Evolutionary conservation across 176 grass and related monocot species (phyloP).

Genomic region (Hordeum marinum): DNA sequence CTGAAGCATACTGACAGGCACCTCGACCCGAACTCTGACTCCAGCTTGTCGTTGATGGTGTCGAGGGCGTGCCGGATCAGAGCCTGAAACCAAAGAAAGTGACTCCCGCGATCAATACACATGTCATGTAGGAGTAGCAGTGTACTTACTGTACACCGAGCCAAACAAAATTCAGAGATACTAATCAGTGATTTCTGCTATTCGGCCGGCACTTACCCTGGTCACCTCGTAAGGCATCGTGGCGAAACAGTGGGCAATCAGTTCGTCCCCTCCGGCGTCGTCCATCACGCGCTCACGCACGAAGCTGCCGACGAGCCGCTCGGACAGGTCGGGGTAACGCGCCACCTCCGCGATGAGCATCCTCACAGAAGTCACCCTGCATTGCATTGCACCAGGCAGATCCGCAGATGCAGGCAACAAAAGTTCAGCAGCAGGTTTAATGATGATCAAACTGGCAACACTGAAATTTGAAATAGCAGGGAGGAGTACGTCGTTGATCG

Average conservation of each 20-base stretch:
- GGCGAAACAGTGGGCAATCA: constrained; percentile 12
- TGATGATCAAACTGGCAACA: too few species aligned
- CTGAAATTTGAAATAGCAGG: too few species aligned
- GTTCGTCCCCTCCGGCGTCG: not conserved
- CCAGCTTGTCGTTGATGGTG: not conserved
- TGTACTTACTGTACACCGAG: too few species aligned
- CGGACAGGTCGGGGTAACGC: not conserved
- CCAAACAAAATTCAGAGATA: not conserved
- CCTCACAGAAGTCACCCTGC: too few species aligned
- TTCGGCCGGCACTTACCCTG: not conserved
- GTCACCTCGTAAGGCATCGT: not conserved
- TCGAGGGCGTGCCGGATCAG: not conserved
- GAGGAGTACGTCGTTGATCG: too few species aligned
- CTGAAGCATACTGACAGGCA: not conserved
- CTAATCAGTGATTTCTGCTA: not conserved
- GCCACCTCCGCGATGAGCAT: not conserved
- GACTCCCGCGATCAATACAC: not conserved
- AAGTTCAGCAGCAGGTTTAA: too few species aligned
- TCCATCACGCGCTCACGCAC: not conserved
- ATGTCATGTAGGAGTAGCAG: not conserved
- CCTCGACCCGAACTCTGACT: not conserved
- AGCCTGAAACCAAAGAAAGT: not conserved
- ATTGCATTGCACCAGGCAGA: too few species aligned
- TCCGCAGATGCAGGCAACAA: too few species aligned
- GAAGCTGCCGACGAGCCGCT: not conserved